Evolutionary conservation across 768 basidiomycete genomes (phyloP), one percentile per base, ranked within the genome.

Genomic region (Tulasnella sp.): DNA sequence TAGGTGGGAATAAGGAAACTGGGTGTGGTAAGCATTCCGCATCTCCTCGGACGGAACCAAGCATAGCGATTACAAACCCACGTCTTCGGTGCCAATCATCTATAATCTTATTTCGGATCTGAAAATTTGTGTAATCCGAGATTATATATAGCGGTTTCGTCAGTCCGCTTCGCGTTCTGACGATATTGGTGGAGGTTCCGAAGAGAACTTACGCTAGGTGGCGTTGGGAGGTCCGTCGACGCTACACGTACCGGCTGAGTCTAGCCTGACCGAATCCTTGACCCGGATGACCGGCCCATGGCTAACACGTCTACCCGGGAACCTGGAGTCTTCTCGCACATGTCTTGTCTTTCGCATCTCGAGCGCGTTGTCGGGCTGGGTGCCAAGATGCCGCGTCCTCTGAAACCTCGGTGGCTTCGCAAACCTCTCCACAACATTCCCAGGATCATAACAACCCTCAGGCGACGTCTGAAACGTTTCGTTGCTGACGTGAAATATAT

Each of bases 11-110:
- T 19, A 24, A 52, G 48, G 48, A 52, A 52, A 52, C 48, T n/a
- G 72, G 14, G 62, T 68, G 62, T 27, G n/a, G 62, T 68, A 68
- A 68, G 62, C 62, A 68, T 68, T 58, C 56, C 7, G 2, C 24
- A 68, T 27, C 62, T 46, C 72, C 72, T 74, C 72, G 72, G 72
- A 40, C 72, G 72, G 72, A 74, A 39, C 72, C 38, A 3, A 42
- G 39, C 39, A 39, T 46, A 3, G 7, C 39, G 38, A 74, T 74
- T 2, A 74, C 72, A 74, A 40, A 74, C 72, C n/a, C n/a, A n/a
- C 72, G 27, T 38, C 38, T 74, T 74, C 39, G 39, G 38, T 24
- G 72, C 38, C 40, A 74, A 34, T 74, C 9, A 34, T 68, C 34
- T 68, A 68, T 68, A 68, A 68, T 68, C n/a, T 68, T 68, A 34